Base-by-base conservation (phyloP, 2,329 filamentous ascomycete species). In the Phialocephala subalpina region DNA sequence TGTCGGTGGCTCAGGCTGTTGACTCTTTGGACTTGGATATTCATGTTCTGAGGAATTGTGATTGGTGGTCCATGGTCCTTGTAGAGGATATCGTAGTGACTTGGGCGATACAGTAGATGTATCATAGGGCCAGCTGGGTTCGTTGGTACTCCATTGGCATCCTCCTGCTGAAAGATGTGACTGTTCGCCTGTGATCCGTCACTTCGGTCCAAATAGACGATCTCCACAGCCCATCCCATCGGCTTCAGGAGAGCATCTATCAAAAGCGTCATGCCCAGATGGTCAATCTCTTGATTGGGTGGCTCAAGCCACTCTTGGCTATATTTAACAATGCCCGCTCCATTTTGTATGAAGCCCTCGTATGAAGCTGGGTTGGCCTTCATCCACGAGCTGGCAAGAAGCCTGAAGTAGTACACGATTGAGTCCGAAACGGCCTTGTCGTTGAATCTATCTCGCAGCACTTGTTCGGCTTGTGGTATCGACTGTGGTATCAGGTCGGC, bases 11-110 rank as follows among this genome's bases (percentile, higher is more conserved):
- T 79, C 65, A 87, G 82, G 2, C 78, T 77, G 16, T 79, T 77
- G 11, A 83, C 84, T 27, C 85, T 80, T 72, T 88, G 82, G 55
- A 90, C 84, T 69, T 87, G 85, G 53, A 89, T 69, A 40, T 73
- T 76, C 67, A 78, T 75, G 12, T 74, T 68, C 58, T 75, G 74
- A 66, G 69, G 55, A 52, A 68, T 58, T 57, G 72, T 67, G 36
- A 75, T 66, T 55, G 69, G 65, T 53, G 65, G 58, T 2, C 27
- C 45, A 8, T 67, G 68, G 63, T 84, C 82, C 76, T 88, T 90
- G 82, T 99, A 99, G 38, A 98, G 85, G 67, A 99, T 90, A 78
- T 98, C 96, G 78, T 98, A 99, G 79, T 98, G 96, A 67, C 93
- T 93, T 49, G 82, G 97, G 77, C 82, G 89, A 86, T 81, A 94